Conservation (phyloP, 2,329 filamentous ascomycete species). For the Endothia cerciana region DNA sequence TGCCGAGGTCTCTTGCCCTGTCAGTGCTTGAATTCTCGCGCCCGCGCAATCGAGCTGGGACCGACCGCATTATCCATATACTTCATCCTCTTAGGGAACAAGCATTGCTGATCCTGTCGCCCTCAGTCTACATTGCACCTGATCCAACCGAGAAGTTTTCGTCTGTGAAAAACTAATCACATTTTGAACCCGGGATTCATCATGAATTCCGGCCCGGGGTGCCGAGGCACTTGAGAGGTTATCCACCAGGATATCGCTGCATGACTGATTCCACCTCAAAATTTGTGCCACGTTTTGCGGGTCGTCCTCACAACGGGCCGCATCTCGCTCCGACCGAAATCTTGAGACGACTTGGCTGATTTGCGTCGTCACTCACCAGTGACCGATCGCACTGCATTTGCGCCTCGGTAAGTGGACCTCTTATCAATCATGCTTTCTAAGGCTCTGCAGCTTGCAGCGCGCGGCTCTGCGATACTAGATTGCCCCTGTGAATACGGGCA, state of each 20-base stretch:
- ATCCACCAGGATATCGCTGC: conserved; percentile 14
- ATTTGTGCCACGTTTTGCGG: conserved; percentile 20
- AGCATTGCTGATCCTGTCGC: neutral
- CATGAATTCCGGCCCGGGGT: conserved; percentile 15
- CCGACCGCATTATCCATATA: neutral
- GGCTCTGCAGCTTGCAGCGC: neutral
- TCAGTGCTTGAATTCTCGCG: neutral
- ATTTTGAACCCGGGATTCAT: neutral
- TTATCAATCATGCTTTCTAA: neutral
- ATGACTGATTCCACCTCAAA: conserved; percentile 17
- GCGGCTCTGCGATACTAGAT: neutral
- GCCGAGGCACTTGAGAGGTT: conserved; percentile 19
- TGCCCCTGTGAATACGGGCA: neutral
- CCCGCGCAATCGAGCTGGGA: neutral
- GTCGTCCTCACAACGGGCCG: neutral
- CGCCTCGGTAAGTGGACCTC: conserved; percentile 27
- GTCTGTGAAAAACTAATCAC: neutral
- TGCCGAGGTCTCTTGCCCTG: conserved; percentile 19
- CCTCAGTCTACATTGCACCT: neutral
- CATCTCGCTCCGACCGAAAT: conserved; percentile 22
- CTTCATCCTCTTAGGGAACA: neutral
- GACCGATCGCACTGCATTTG: neutral
- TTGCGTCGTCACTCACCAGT: too few relatives aligned
- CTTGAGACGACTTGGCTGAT: neutral
- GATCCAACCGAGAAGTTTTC: neutral